Percentiles rank a stretch among this genome's conserved stretches.
phyloP scores from a whole-genome alignment of 1,284 basidiomycete genomes.

The Inonotus obliquus region DNA sequence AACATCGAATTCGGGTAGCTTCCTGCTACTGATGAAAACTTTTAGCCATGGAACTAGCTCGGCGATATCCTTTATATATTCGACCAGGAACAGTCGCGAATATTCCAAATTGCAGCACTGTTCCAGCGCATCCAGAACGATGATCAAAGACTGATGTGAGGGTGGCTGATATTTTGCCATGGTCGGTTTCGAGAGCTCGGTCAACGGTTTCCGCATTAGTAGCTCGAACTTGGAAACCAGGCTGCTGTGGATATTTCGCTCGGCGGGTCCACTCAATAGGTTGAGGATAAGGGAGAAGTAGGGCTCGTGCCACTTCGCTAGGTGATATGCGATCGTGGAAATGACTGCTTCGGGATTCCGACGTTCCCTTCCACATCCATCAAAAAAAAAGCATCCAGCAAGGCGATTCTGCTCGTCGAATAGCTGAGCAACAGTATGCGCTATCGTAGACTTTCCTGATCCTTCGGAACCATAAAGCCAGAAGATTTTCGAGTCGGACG shows the following conservation, averaged over 20 bases:
- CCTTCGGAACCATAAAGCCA: slow-evolving; percentile 32
- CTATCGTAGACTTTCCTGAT: slow-evolving; percentile 30
- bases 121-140: slow-evolving; percentile 10
- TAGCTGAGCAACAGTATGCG: slow-evolving; percentile 28
- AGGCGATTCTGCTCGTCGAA: slow-evolving; percentile 27
- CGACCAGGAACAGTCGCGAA: neutral
- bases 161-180: neutral
- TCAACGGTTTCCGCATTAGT: neutral
- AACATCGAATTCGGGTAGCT: no score
- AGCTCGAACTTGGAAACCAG: neutral
- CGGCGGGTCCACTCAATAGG: neutral
- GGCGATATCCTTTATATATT: neutral
- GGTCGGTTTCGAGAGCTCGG: neutral
- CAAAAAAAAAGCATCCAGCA: slow-evolving; percentile 21
- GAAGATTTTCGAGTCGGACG: slow-evolving; percentile 24
- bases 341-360: neutral
- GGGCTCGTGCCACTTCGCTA: neutral
- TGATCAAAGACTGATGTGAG: neutral
- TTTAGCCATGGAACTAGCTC: slow-evolving; percentile 2
- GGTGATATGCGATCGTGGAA: neutral
- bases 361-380: neutral
- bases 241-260: neutral
- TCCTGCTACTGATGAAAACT: neutral
- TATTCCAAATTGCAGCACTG: neutral
- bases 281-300: neutral